Evolutionary conservation across 2,329 filamentous ascomycete species (phyloP), one percentile per base, ranked within the genome.

Genomic region (Macroventuria anomochaeta): DNA sequence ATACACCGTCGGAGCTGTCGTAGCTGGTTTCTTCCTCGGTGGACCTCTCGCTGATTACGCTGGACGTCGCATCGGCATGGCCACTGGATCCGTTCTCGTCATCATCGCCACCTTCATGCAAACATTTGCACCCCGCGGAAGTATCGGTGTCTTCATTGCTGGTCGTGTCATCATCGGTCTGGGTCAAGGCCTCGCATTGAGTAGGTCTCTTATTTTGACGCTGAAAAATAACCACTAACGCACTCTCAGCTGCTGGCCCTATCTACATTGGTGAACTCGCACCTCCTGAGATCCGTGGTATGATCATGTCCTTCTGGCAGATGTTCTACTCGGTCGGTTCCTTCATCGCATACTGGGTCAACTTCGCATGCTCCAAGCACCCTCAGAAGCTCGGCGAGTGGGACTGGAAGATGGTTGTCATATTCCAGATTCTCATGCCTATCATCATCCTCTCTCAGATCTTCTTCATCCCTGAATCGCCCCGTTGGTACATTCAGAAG

Each of bases 391-490:
- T 89, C 5, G 87, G 87, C 32, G 79, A 90, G 62, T 89, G 87
- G 88, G 86, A 89, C 72, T 90, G 87, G 87, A 84, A 83, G 64
- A 83, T 89, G 77, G 85, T 90, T 12, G 83, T 89, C 58, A 85
- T 90, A 57, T 89, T 90, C 79, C 88, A 90, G 74, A 78, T 89
- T 41, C 72, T 90, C n/a, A 80, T 89, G 20, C 88, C 88, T 1
- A 59, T 81, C 43, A 64, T 89, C 53, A 87, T 90, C 70, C 75
- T 89, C 18, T 59, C 74, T 3, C 79, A 87, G 29, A 77, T 90
- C 12, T 74, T 70, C 61, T 86, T 86, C 33, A 87, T 86, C 68
- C 82, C 88, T 17, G 88, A 89, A 69, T 84, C 83, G 3, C 88
- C 88, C 15, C 81, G 88, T 43, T 90, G 87, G 87, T 81, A 83